Conservation (phyloP, 106 monocot species). For the Iris macrosiphon region DNA sequence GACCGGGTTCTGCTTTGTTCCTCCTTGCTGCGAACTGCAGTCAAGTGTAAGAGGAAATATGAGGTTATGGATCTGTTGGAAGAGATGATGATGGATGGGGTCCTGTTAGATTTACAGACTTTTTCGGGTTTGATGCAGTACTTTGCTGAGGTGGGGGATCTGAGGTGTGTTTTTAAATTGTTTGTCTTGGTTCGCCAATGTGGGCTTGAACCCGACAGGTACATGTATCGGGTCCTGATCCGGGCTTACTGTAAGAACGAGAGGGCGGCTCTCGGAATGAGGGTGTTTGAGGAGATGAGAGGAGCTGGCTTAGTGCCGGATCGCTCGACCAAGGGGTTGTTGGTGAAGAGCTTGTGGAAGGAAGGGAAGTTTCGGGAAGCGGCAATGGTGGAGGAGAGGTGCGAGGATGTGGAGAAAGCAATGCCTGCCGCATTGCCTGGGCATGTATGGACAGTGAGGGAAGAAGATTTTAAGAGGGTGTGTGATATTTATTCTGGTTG, state of each 20-base stretch:
- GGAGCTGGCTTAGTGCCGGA: slow-evolving; percentile 35
- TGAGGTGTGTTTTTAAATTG: slow-evolving; percentile 58
- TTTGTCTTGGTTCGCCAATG: slow-evolving; percentile 64
- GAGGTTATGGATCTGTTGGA: slow-evolving; percentile 57
- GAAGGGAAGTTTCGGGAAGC: slow-evolving; percentile 84
- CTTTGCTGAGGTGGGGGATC: slow-evolving; percentile 53
- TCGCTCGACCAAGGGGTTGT: slow-evolving; percentile 34
- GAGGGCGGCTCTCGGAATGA: slow-evolving; percentile 60
- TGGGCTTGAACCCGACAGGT: slow-evolving; percentile 55
- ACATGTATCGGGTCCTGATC: slow-evolving; percentile 56
- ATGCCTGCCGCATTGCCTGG: slow-evolving; percentile 57
- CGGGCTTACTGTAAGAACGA: slow-evolving; percentile 52
- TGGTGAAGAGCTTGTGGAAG: slow-evolving; percentile 89
- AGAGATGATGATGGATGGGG: slow-evolving; percentile 40
- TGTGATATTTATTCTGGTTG: slow-evolving; percentile 51
- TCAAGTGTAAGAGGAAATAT: slow-evolving; percentile 49
- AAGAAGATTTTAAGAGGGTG: slow-evolving; percentile 43
- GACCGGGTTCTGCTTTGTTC: slow-evolving; percentile 44
- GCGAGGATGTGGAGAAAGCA: slow-evolving; percentile 32
- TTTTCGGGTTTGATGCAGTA: slow-evolving; percentile 77
- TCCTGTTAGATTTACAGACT: slow-evolving; percentile 61
- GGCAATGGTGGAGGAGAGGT: slow-evolving; percentile 69
- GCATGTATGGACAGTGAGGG: slow-evolving; percentile 80
- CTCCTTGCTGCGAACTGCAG: slow-evolving; percentile 49
- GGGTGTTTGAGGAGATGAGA: slow-evolving; percentile 79